Conservation (phyloP, 495 filamentous ascomycete genomes). For the Hyaloscypha variabilis region DNA sequence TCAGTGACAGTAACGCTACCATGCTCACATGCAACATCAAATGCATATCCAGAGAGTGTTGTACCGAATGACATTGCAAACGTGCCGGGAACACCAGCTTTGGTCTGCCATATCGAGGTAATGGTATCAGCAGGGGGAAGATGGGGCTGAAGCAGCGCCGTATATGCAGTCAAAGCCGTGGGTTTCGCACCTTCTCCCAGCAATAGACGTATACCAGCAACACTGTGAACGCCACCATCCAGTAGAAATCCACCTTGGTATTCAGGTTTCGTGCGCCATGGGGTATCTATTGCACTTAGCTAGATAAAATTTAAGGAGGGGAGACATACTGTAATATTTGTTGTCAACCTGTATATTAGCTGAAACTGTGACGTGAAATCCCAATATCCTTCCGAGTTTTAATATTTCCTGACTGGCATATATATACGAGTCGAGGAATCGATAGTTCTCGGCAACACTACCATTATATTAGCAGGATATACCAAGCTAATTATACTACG, state of each 20-base stretch:
- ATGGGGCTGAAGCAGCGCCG: constrained; percentile 57
- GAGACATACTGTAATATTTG: constrained; percentile 58
- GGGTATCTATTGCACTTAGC: constrained; percentile 49
- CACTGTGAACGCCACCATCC: constrained; percentile 75
- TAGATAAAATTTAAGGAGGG: neutral
- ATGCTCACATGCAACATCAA: constrained; percentile 53
- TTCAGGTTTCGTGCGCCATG: constrained; percentile 71
- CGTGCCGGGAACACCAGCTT: constrained; percentile 63
- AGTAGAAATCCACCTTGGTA: constrained; percentile 81
- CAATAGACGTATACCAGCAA: constrained; percentile 64
- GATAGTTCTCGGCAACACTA: constrained; percentile 74
- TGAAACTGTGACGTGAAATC: constrained; percentile 61
- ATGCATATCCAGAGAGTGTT: constrained; percentile 55
- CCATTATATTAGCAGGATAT: neutral
- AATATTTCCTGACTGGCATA: constrained; percentile 59
- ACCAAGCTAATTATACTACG: no score
- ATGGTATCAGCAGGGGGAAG: constrained; percentile 78
- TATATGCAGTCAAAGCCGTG: constrained; percentile 58
- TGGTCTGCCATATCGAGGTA: constrained; percentile 62
- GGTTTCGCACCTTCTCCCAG: constrained; percentile 55
- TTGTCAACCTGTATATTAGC: constrained; percentile 54
- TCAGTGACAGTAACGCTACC: constrained; percentile 49
- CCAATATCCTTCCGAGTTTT: constrained; percentile 63
- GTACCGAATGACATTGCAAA: constrained; percentile 69
- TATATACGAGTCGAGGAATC: constrained; percentile 61